Percentiles rank a stretch among this genome's conserved stretches.
Evolutionary conservation across 805 yeast genomes (phyloP).

Genomic region (Cyberlindnera subsufficiens): DNA sequence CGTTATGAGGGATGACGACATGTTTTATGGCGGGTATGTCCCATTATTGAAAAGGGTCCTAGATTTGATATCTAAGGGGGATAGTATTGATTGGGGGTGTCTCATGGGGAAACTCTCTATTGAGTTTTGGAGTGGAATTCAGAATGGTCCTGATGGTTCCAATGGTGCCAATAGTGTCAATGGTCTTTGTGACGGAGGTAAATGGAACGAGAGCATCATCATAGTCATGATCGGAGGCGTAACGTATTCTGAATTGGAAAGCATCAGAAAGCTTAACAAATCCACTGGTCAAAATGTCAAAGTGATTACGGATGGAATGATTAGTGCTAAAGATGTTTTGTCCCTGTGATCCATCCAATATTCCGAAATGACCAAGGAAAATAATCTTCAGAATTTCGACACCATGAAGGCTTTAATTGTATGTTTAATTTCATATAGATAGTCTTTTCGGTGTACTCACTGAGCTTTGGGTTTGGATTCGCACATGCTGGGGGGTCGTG

Average conservation of each 20-base stretch:
- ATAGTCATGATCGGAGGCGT: slow-evolving; percentile 76
- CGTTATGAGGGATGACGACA: slow-evolving; percentile 35
- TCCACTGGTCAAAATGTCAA: slow-evolving; percentile 22
- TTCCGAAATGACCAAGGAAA: slow-evolving; percentile 1
- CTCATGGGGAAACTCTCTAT: too few relatives aligned
- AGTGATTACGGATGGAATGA: slow-evolving; percentile 42
- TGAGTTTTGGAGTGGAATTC: too few relatives aligned
- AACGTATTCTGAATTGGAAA: slow-evolving; percentile 77
- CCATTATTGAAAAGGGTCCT: slow-evolving; percentile 70
- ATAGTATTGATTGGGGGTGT: background rate
- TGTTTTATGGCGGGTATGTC: slow-evolving; percentile 64
- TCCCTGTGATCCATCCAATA: too few relatives aligned
- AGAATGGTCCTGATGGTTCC: too few relatives aligned
- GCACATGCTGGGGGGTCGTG: background rate
- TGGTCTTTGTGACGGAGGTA: too few relatives aligned
- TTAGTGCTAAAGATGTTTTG: slow-evolving; percentile 36
- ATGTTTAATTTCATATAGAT: too few relatives aligned
- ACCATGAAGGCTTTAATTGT: too few relatives aligned
- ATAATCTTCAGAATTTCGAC: background rate
- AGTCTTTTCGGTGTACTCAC: too few relatives aligned
- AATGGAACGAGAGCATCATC: slow-evolving; percentile 21
- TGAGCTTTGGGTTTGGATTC: background rate
- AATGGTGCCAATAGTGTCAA: too few relatives aligned
- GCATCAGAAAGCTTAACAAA: slow-evolving; percentile 56
- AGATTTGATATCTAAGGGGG: slow-evolving; percentile 53